Percentiles rank a stretch among this genome's conserved stretches.
These are phyloP conservation scores for Straminergon stramineum DNA, from an alignment of 225 moss, liverwort and hornwort genomes.

Conservation along the genomic window DNA sequence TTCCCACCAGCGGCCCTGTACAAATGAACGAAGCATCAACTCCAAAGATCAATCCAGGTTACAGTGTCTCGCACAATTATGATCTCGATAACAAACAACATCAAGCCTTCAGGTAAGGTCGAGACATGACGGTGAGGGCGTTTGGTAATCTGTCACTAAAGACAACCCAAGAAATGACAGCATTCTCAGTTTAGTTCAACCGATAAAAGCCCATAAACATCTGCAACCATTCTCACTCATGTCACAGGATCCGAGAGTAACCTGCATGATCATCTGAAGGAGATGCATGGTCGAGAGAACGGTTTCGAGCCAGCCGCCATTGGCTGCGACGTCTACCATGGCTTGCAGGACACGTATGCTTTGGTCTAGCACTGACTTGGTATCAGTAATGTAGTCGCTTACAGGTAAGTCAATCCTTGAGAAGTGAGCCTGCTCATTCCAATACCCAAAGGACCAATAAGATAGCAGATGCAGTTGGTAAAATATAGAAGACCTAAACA, in stretches of 20 bases:
- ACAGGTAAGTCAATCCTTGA: slow-evolving; percentile 83
- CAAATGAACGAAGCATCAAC: neutral
- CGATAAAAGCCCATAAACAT: neutral
- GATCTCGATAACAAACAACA: neutral
- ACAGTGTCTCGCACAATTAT: neutral
- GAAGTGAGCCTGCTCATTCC: slow-evolving; percentile 76
- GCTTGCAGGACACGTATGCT: slow-evolving; percentile 98
- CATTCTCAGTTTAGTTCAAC: neutral
- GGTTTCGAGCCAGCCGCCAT: slow-evolving; percentile 93
- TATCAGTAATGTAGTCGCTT: slow-evolving; percentile 96
- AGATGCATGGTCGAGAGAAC: slow-evolving; percentile 87
- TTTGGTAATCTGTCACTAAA: neutral
- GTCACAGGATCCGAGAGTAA: slow-evolving; percentile 11
- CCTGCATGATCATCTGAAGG: slow-evolving; percentile 99
- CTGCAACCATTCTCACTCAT: neutral
- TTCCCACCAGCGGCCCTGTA: slow-evolving; percentile 74
- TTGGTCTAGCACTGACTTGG: slow-evolving; percentile 98
- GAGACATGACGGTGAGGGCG: neutral
- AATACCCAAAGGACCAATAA: neutral
- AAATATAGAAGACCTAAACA: neutral
- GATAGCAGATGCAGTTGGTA: neutral
- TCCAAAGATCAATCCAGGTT: neutral
- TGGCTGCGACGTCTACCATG: slow-evolving; percentile 95
- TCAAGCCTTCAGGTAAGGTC: neutral
- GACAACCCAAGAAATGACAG: neutral